Percentiles rank a stretch among this genome's conserved stretches.
These are phyloP conservation scores for Euptelea pleiosperma DNA, from an alignment of 164 flowering plant genomes.

Conservation along the genomic window DNA sequence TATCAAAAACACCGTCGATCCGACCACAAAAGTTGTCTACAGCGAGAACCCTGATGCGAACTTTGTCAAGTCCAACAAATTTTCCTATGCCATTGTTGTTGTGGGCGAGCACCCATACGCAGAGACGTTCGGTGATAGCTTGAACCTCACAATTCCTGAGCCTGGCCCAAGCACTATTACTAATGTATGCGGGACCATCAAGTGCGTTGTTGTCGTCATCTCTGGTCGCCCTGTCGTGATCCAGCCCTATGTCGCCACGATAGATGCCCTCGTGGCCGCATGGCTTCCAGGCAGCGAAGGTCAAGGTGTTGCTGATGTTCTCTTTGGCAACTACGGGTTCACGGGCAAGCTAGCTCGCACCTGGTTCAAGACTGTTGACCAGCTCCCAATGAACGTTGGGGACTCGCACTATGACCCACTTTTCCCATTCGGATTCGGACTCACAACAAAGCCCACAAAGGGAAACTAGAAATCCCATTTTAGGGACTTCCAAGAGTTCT, in stretches of 20 bases:
- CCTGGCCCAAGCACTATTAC: slow-evolving; percentile 30
- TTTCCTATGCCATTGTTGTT: slow-evolving; percentile 38
- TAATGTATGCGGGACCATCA: slow-evolving; percentile 29
- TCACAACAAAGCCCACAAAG: slow-evolving; percentile 18
- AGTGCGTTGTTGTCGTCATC: slow-evolving; percentile 36
- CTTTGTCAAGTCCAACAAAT: slow-evolving; percentile 25
- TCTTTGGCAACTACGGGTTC: no score
- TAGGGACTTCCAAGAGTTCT: no score
- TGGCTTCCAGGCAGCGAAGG: slow-evolving; percentile 48
- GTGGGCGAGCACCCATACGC: slow-evolving; percentile 45
- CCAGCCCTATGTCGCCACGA: slow-evolving; percentile 22
- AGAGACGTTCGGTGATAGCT: slow-evolving; percentile 31
- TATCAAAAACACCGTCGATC: slow-evolving; percentile 25
- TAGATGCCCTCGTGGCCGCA: slow-evolving; percentile 45
- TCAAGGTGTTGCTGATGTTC: slow-evolving; percentile 34
- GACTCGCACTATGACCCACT: slow-evolving; percentile 38
- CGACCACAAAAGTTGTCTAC: slow-evolving; percentile 26
- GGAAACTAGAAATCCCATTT: slow-evolving; percentile 13
- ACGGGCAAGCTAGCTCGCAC: slow-evolving; percentile 36
- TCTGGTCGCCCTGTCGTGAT: no score
- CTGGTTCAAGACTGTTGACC: slow-evolving; percentile 38
- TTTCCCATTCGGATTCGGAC: slow-evolving; percentile 38
- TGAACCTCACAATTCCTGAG: no score
- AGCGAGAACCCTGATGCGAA: slow-evolving; percentile 24
- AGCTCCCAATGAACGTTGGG: slow-evolving; percentile 43